Evolutionary conservation across 495 filamentous ascomycete species (phyloP).

Genomic region (Rusavskia elegans): DNA sequence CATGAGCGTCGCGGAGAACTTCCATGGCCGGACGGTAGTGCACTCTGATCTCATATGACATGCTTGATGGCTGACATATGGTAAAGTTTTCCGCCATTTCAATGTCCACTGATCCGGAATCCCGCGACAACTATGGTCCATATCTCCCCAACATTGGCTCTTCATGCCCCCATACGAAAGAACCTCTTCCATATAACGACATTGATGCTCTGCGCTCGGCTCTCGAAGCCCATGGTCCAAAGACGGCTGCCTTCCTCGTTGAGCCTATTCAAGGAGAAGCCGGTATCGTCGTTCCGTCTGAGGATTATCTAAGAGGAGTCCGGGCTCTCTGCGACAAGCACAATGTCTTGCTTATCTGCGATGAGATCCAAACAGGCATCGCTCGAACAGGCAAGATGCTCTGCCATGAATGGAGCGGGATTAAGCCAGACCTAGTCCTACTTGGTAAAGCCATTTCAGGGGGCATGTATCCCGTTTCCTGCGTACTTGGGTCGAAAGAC

Average conservation of each 20-base stretch:
- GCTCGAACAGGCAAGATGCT: slow-evolving; percentile 86
- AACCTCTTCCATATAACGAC: slow-evolving; percentile 71
- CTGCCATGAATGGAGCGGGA: slow-evolving; percentile 83
- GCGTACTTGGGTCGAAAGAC: slow-evolving; percentile 74
- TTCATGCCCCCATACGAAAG: slow-evolving; percentile 57
- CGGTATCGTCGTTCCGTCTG: slow-evolving; percentile 87
- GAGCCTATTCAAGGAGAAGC: slow-evolving; percentile 98
- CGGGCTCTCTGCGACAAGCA: slow-evolving; percentile 79
- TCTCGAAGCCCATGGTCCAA: slow-evolving; percentile 62
- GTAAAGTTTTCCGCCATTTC: slow-evolving; percentile 86
- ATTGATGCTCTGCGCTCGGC: slow-evolving; percentile 65
- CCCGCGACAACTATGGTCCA: slow-evolving; percentile 90
- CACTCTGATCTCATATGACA: not conserved
- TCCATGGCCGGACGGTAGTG: slow-evolving; percentile 79
- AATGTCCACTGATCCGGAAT: slow-evolving; percentile 87
- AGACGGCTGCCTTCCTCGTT: slow-evolving; percentile 85
- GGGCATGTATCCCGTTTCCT: slow-evolving; percentile 96
- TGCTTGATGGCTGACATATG: slow-evolving; percentile 6
- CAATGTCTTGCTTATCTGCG: slow-evolving; percentile 88
- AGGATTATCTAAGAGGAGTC: slow-evolving; percentile 72
- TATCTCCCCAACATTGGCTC: slow-evolving; percentile 82
- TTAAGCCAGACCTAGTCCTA: slow-evolving; percentile 89
- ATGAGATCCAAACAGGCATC: slow-evolving; percentile 98
- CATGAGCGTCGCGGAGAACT: slow-evolving; percentile 78
- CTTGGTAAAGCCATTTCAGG: slow-evolving; percentile 96